phyloP scores from a whole-genome alignment of 352 stramenopile species.

The Pythium oligandrum region DNA sequence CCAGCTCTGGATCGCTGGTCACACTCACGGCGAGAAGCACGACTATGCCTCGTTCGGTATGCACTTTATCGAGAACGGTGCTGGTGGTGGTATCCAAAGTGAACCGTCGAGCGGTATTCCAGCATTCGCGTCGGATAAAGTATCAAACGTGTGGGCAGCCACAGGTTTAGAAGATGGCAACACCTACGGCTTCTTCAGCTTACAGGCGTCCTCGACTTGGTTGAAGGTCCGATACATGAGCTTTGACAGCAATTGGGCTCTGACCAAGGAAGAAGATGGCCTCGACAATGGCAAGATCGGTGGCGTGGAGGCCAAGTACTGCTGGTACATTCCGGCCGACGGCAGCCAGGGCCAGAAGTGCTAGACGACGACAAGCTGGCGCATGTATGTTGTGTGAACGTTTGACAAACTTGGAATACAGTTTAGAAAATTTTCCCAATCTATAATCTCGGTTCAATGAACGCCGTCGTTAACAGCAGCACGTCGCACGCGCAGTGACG shows the following conservation, averaged over 20 bases:
- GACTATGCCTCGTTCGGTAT: slow-evolving; percentile 23
- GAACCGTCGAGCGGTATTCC: slow-evolving; percentile 23
- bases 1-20: slow-evolving; percentile 28
- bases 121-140: slow-evolving; percentile 6
- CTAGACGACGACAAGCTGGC: neutral
- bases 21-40: slow-evolving; percentile 40
- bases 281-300: neutral
- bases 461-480: no score
- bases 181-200: slow-evolving; percentile 18
- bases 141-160: slow-evolving; percentile 25
- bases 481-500: no score
- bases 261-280: slow-evolving; percentile 7
- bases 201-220: slow-evolving; percentile 16
- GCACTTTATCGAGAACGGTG: slow-evolving; percentile 42
- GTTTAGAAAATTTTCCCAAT: no score
- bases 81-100: slow-evolving; percentile 34
- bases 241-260: slow-evolving; percentile 16
- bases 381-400: no score
- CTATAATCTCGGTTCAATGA: no score
- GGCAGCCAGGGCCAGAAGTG: slow-evolving; percentile 3
- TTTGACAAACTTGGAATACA: no score
- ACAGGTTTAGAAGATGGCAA: slow-evolving; percentile 13
- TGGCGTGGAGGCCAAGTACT: slow-evolving; percentile 9
- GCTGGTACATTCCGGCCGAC: slow-evolving; percentile 20
- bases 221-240: slow-evolving; percentile 18